A percentile compares a stretch with the other conserved stretches of the same genome.
Conservation (phyloP, 2,329 filamentous ascomycete species). For the Diaporthe citriasiana region DNA sequence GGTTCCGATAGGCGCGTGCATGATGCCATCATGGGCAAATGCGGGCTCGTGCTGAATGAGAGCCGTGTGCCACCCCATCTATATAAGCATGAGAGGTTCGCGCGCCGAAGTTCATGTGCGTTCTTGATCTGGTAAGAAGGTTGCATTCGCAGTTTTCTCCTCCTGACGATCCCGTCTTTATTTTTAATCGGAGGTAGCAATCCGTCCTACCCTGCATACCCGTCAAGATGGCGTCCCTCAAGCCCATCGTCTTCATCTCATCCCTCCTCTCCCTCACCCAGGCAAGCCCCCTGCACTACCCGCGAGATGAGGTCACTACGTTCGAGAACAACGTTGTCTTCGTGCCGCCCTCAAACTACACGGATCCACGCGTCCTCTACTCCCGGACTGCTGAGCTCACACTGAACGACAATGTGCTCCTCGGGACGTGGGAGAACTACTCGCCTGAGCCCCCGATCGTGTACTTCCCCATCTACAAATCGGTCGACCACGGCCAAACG, state of each 20-base stretch:
- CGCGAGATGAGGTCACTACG: conserved; percentile 31
- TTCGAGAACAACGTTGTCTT: conserved; percentile 51
- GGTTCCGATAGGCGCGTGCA: neutral
- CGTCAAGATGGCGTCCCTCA: conserved; percentile 34
- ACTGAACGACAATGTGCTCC: conserved; percentile 60
- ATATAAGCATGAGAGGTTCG: conserved; percentile 13
- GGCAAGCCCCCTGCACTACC: conserved; percentile 35
- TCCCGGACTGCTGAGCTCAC: conserved; percentile 59
- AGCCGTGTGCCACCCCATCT: conserved; percentile 9
- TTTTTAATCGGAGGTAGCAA: conserved; percentile 39
- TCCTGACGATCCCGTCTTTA: conserved; percentile 33
- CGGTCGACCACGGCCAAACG: conserved; percentile 66
- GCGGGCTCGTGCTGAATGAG: neutral
- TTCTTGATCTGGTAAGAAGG: conserved; percentile 14
- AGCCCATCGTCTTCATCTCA: conserved; percentile 47
- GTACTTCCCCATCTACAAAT: conserved; percentile 68
- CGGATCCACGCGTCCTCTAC: conserved; percentile 59
- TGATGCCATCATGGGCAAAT: conserved; percentile 33
- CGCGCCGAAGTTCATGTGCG: neutral
- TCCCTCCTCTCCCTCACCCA: conserved; percentile 44
- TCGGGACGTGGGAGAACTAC: conserved; percentile 71
- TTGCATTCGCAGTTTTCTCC: conserved; percentile 38
- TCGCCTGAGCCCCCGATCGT: conserved; percentile 68
- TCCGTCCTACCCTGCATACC: conserved; percentile 44
- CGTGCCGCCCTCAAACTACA: conserved; percentile 60